Evolutionary conservation across 2,329 filamentous ascomycete genomes (phyloP), one percentile per base, ranked within the genome.

Genomic region (Elsinoe necatrix): DNA sequence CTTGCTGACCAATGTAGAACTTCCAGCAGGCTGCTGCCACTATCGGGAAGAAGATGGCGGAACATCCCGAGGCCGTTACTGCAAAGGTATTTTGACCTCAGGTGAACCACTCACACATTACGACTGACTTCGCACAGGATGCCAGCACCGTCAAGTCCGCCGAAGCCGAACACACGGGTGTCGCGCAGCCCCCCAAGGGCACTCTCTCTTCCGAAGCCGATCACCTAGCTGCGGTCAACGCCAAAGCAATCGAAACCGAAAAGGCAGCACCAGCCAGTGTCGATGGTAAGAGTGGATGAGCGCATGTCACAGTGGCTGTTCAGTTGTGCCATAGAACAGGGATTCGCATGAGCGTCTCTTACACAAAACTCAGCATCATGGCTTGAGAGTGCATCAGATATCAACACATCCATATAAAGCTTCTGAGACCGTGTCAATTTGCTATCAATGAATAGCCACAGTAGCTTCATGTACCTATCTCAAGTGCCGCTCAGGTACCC

Each of bases 71-170:
- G 47, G 58, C 62, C n/a, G 60, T 69, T 45, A 68, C 66, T 6
- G 34, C 45, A 29, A 11, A 58, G 35, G 52, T 55, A 29, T 16
- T 4, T n/a, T 7, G 3, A 18, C 3, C 12, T 45, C 34, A 3
- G 7, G 12, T 25, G 11, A 5, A 45, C 4, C 4, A 3, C 5
- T 51, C 25, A 16, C 11, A 7, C 16, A 9, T 7, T 23, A 42
- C 21, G 1, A 29, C 50, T 55, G 8, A 58, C 25, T 11, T 27
- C n/a, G 4, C n/a, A 1, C 18, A 69, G 50, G 72, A 74, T 55
- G 72, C 72, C 27, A 65, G 70, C 54, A 67, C 67, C 48, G 66
- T 74, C 23, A 71, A 73, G 57, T 72, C 70, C 25, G 70, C 72
- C 47, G 72, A 74, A 60, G 67, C 69, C 55, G 69, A 71, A 31